Conservation (phyloP, 1,284 basidiomycete species). For the Malassezia vespertilionis region DNA sequence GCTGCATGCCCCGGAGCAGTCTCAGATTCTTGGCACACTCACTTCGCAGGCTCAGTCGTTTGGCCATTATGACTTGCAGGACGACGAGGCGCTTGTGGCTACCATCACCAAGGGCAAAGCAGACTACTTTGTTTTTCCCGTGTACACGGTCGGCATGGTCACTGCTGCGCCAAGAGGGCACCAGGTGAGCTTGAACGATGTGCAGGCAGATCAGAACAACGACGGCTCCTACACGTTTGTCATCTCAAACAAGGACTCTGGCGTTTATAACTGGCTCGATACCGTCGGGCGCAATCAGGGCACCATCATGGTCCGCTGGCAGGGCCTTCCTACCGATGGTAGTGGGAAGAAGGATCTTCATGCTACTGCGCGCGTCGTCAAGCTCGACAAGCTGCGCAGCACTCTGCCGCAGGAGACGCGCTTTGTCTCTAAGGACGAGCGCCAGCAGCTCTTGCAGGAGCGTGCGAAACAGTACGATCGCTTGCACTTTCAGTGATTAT, state of each 20-base stretch:
- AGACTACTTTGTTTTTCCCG: slow-evolving; percentile 13
- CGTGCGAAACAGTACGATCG: slow-evolving; percentile 5
- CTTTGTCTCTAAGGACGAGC: not conserved
- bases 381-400: not conserved
- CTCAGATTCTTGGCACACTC: slow-evolving; percentile 10
- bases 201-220: slow-evolving; percentile 12
- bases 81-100: slow-evolving; percentile 14
- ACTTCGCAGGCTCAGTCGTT: slow-evolving; percentile 17
- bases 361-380: slow-evolving; percentile 1
- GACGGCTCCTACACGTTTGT: slow-evolving; percentile 16
- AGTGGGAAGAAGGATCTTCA: slow-evolving; percentile 5
- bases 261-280: slow-evolving; percentile 13
- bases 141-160: slow-evolving; percentile 8
- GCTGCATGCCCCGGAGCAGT: slow-evolving; percentile 3
- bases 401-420: slow-evolving; percentile 4
- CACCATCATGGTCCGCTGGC: slow-evolving; percentile 17
- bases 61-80: slow-evolving; percentile 2
- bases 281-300: slow-evolving; percentile 6
- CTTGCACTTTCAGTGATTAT: slow-evolving; percentile 12
- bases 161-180: slow-evolving; percentile 4
- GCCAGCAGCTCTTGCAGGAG: slow-evolving; percentile 4
- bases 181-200: slow-evolving; percentile 15
- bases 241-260: slow-evolving; percentile 9
- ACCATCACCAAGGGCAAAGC: slow-evolving; percentile 11
- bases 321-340: slow-evolving; percentile 5